Evolutionary conservation across 495 filamentous ascomycete species (phyloP).

Genomic region (Penicillium ochrochloron): DNA sequence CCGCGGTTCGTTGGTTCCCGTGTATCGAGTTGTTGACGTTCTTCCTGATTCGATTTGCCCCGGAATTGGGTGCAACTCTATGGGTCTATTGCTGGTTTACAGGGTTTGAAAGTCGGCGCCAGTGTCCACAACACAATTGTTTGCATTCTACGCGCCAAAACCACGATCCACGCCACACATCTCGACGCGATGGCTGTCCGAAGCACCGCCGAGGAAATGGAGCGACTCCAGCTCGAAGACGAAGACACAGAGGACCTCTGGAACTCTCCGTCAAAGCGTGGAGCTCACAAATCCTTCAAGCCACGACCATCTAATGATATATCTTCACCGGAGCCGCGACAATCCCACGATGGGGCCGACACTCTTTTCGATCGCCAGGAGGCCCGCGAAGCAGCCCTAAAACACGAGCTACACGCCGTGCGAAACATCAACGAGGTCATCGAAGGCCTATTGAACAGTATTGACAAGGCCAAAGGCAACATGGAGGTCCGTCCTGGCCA

Average conservation of each 20-base stretch:
- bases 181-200: conserved; percentile 36
- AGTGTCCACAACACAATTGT: not conserved
- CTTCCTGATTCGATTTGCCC: conserved; percentile 21
- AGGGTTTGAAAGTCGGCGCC: too few species aligned
- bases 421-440: conserved; percentile 85
- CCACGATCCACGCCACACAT: not conserved
- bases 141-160: not conserved
- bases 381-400: conserved; percentile 71
- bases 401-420: conserved; percentile 78
- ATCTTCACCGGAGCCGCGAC: conserved; percentile 40
- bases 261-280: conserved; percentile 67
- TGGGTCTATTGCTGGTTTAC: not conserved
- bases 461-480: conserved; percentile 82
- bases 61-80: not conserved
- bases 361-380: conserved; percentile 69
- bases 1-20: conserved; percentile 18
- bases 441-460: conserved; percentile 76
- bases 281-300: conserved; percentile 29
- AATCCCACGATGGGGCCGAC: conserved; percentile 49
- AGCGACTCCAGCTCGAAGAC: conserved; percentile 61
- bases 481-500: conserved; percentile 71
- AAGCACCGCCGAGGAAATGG: conserved; percentile 50
- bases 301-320: conserved; percentile 36
- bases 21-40: conserved; percentile 24
- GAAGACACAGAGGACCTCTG: conserved; percentile 72